Percentiles rank a stretch among this genome's conserved stretches.
These are phyloP conservation scores for Panaeolus papilionaceus DNA, from an alignment of 768 basidiomycete genomes.

Conservation along the genomic window DNA sequence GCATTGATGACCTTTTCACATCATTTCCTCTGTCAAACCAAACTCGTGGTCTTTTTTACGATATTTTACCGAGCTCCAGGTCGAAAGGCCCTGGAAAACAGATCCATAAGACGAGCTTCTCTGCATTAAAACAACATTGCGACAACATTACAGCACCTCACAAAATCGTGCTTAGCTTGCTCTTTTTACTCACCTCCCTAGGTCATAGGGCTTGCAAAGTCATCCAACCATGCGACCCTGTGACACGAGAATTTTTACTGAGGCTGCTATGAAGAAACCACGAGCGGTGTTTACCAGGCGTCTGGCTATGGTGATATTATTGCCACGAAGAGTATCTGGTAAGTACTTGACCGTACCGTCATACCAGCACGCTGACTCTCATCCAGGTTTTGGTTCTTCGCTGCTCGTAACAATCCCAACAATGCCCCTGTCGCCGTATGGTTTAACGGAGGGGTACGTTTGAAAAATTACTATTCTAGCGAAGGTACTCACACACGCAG, in stretches of 20 bases:
- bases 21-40: too few relatives aligned
- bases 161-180: not conserved
- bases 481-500: not conserved
- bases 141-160: not conserved
- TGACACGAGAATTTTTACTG: not conserved
- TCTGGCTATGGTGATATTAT: conserved; percentile 69
- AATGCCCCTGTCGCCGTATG: conserved; percentile 73
- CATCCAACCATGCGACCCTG: not conserved
- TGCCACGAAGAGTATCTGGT: conserved; percentile 26
- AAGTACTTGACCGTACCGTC: not conserved
- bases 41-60: not conserved
- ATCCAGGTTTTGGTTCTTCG: conserved; percentile 72
- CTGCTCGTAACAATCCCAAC: conserved; percentile 61
- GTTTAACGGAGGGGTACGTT: conserved; percentile 55
- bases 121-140: not conserved
- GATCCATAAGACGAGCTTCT: not conserved
- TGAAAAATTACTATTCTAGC: not conserved
- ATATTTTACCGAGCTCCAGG: not conserved
- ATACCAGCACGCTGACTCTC: not conserved
- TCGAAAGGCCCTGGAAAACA: not conserved
- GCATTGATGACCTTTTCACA: too few relatives aligned
- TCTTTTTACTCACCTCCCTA: not conserved
- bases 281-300: conserved; percentile 61
- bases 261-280: conserved; percentile 49
- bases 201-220: not conserved